Conservation (phyloP, 106 monocot species). For the Allium sativum region DNA sequence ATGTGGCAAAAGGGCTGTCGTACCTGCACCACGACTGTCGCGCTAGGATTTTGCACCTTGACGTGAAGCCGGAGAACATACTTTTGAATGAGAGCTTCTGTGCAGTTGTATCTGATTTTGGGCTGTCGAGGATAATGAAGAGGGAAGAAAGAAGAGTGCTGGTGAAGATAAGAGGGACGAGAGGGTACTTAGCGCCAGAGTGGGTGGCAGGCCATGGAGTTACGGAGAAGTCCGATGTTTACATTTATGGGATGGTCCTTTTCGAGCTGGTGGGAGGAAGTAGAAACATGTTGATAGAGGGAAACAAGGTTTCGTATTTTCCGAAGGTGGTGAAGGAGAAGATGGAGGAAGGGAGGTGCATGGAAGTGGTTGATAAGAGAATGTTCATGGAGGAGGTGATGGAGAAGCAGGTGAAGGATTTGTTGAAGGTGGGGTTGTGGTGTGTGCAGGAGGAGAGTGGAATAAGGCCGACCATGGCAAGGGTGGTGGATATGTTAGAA, state of each 20-base stretch:
- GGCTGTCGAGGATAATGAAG: conserved; percentile 39
- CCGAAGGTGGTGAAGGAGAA: conserved; percentile 42
- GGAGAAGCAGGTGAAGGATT: conserved; percentile 9
- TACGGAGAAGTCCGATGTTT: conserved; percentile 54
- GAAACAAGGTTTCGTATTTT: conserved; percentile 31
- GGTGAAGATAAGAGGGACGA: conserved; percentile 43
- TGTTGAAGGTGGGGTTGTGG: conserved; percentile 44
- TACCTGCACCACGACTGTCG: conserved; percentile 56
- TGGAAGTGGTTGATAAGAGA: conserved; percentile 46
- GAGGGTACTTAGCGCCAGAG: conserved; percentile 66
- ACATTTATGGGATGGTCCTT: conserved; percentile 66
- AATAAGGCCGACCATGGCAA: conserved; percentile 43
- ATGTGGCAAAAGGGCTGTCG: conserved; percentile 39
- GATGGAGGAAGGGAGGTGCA: conserved; percentile 32
- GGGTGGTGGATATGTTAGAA: conserved; percentile 59
- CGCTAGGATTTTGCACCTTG: conserved; percentile 26
- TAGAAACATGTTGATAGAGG: conserved; percentile 21
- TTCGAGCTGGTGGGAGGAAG: conserved; percentile 56
- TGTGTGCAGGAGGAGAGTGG: conserved; percentile 51
- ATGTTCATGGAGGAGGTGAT: conserved; percentile 29
- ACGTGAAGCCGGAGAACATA: conserved; percentile 66
- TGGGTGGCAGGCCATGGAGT: conserved; percentile 33
- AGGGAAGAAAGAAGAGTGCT: conserved; percentile 33
- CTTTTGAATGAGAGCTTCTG: conserved; percentile 42
- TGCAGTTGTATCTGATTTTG: conserved; percentile 45